Evolutionary conservation across 805 yeast species (phyloP), one percentile per base, ranked within the genome.

Genomic region (Pichia gijzeniarum): DNA sequence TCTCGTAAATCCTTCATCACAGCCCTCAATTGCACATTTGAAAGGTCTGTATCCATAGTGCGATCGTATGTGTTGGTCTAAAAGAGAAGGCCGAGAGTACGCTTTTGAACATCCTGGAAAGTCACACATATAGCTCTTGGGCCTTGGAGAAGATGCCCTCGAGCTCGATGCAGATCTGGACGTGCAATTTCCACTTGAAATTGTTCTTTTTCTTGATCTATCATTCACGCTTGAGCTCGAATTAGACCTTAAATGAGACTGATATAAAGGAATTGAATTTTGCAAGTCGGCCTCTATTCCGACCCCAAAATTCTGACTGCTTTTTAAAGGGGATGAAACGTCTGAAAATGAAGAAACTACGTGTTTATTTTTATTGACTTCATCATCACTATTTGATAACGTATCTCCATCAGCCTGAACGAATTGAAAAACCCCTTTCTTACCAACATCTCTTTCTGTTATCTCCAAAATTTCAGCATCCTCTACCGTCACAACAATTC

Each of bases 11-110:
- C 82, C 61, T 49, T 76, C 77, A 1, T 64, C 69, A 63, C 99
- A 93, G 4, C 62, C 68, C 2, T 63, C 60, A 14, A 67, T 68
- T 5, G 69, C 64, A 62, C 96, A 85, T 32, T 61, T 62, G 57
- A 76, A 89, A 0, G 96, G 95, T 48, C 95, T 73, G 51, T 85
- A 91, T 51, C 79, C 76, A 4, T 88, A 77, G 62, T 89, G 97
- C 1, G 89, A 71, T 53, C 89, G 72, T 60, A 72, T 66, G 63
- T 89, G 99, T 56, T 87, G 96, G 31, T 82, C 85, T 41, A 93
- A 68, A 10, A 88, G 69, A 1, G 95, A 81, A 0, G 97, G 97
- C 40, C 91, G 72, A 5, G 84, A 68, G 56, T 88, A 91, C 1
- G 85, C 74, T 61, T 88, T 91, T 27, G 65, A 74, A 57, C 98